Conservation (phyloP, 148 eudicot genomes). For the Pouteria glomerata region DNA sequence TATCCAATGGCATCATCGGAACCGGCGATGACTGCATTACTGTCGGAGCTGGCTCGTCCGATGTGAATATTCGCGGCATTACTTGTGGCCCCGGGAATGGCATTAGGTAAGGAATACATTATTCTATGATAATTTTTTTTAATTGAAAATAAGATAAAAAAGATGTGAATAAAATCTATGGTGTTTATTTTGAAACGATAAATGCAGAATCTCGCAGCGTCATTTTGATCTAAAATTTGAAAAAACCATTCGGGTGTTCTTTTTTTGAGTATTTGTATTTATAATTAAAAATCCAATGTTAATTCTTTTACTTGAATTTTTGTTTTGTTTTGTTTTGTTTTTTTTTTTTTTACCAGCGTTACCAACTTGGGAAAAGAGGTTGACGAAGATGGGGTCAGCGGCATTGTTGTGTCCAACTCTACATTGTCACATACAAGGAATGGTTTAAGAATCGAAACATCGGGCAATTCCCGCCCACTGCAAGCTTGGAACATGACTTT, state of each 20-base stretch:
- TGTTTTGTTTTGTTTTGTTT: neutral
- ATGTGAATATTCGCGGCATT: slow-evolving; percentile 23
- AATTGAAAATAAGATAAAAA: no score
- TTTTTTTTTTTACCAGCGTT: slow-evolving; percentile 12
- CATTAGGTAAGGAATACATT: slow-evolving; percentile 39
- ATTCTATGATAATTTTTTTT: no score
- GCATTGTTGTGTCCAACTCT: slow-evolving; percentile 33
- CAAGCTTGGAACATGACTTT: slow-evolving; percentile 28
- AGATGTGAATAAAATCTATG: no score
- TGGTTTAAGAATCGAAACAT: slow-evolving; percentile 61
- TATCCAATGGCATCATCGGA: slow-evolving; percentile 29
- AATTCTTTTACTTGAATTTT: neutral
- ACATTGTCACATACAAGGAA: slow-evolving; percentile 32
- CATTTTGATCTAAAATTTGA: no score
- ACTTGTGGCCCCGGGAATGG: slow-evolving; percentile 64
- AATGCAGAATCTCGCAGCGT: no score
- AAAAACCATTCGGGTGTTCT: no score
- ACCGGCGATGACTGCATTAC: slow-evolving; percentile 62
- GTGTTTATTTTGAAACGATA: no score
- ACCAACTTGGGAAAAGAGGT: slow-evolving; percentile 49
- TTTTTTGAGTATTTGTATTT: no score
- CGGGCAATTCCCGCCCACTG: slow-evolving; percentile 18
- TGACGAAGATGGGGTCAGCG: slow-evolving; percentile 25
- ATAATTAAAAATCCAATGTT: no score
- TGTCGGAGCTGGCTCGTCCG: slow-evolving; percentile 36